Percentiles rank a stretch among this genome's conserved stretches.
phyloP scores from a whole-genome alignment of 75 land plant species.

The Selaginella moellendorffii region DNA sequence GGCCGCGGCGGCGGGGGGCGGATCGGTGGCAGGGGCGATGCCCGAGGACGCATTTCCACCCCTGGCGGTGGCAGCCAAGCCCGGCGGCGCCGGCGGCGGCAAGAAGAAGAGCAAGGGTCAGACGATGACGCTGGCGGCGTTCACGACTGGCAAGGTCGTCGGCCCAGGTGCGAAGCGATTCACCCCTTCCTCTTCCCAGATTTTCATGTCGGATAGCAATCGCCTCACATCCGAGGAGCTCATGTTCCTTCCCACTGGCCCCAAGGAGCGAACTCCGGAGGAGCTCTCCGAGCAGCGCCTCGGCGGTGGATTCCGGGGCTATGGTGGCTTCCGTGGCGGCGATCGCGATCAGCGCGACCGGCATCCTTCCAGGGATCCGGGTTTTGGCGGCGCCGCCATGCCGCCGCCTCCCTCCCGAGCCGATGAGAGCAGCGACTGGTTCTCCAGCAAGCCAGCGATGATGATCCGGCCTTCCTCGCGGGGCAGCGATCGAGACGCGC shows the following conservation, averaged over 20 bases:
- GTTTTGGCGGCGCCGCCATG: not conserved
- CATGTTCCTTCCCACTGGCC: not conserved
- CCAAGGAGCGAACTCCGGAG: not conserved
- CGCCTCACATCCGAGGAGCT: conserved; percentile 1
- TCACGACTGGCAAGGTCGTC: not conserved
- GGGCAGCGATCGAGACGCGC: not conserved
- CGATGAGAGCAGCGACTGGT: not conserved
- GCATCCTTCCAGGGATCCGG: not conserved
- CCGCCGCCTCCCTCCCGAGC: not conserved
- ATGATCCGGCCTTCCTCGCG: not conserved
- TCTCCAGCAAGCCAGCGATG: conserved; percentile 2
- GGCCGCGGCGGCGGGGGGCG: not conserved
- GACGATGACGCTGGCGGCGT: not conserved
- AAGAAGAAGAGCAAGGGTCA: conserved; percentile 4
- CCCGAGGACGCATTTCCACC: not conserved
- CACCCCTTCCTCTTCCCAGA: not conserved
- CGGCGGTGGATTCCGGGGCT: not conserved
- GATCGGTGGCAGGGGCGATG: not conserved
- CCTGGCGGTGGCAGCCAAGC: not conserved
- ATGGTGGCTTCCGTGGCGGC: not conserved
- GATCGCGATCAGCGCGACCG: not conserved
- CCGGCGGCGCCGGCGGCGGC: not conserved
- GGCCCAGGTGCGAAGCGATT: not conserved
- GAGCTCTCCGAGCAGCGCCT: not conserved
- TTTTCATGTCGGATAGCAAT: not conserved